Evolutionary conservation across 805 yeast species (phyloP), one percentile per base, ranked within the genome.

Genomic region (Barnettozyma sp.): DNA sequence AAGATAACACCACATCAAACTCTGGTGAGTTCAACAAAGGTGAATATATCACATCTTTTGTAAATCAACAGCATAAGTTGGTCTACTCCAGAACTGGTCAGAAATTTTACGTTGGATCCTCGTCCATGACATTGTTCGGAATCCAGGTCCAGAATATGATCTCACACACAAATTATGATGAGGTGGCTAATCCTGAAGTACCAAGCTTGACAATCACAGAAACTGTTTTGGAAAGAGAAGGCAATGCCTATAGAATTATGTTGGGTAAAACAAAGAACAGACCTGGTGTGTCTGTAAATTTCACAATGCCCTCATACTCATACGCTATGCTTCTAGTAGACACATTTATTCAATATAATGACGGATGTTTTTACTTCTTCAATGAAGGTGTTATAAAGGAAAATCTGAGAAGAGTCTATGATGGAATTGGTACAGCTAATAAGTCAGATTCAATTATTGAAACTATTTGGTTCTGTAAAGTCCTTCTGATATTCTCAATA

Each of bases 281-380:
- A 23, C 81, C 84, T 0, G 82, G 83, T 2, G 65, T 78, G 6
- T 69, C 80, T 16, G 83, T 80, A 17, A 78, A 79, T 48, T 80
- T 81, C 51, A 71, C 84, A 1, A 60, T 82, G 13, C 94, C 94
- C 1, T 76, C 85, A 11, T 82, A 80, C 44, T 73, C 84, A 4
- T 81, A 82, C 54, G 87, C 90, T 6, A 71, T 79, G 71, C 55
- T 80, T 11, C 59, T 82, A 33, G 82, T 82, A 10, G 90, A 82
- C 51, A 78, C 85, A 0, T 82, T 82, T 46, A 71, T 82, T 35
- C 78, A 80, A 34, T 82, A 81, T 55, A 82, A 82, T 48, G 92
- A 82, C 56, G 92, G 88, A 1, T 82, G 94, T 48, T 82, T 82
- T 54, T 82, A 82, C 58, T 82, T 82, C 50, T 82, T 82, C 62